Conservation (phyloP, 1,284 basidiomycete genomes). For the Xanthoconium separans region DNA sequence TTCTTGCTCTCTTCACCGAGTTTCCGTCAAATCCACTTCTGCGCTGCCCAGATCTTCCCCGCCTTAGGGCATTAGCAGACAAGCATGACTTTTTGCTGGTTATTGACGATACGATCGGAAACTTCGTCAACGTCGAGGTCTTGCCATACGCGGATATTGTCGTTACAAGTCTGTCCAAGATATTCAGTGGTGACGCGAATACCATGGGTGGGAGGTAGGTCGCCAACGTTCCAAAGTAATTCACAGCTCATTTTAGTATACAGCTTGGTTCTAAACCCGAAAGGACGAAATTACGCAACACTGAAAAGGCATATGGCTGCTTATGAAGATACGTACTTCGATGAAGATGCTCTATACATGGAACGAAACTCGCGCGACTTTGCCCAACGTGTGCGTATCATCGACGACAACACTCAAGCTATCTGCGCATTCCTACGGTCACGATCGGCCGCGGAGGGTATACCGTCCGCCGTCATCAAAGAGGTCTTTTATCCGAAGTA, state of each 20-base stretch:
- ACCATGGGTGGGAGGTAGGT: conserved; percentile 96
- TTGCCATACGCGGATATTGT: conserved; percentile 89
- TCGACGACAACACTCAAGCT: conserved; percentile 83
- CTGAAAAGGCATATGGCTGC: conserved; percentile 65
- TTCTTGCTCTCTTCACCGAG: conserved; percentile 77
- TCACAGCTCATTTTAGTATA: not conserved
- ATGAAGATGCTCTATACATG: conserved; percentile 95
- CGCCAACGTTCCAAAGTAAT: not conserved
- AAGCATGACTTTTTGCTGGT: conserved; percentile 87
- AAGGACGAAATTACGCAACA: conserved; percentile 60
- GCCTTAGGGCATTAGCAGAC: conserved; percentile 82
- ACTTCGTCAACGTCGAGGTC: conserved; percentile 94
- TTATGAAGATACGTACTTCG: conserved; percentile 89
- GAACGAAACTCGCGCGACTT: conserved; percentile 98
- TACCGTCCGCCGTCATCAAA: conserved; percentile 55
- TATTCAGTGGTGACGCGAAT: conserved; percentile 94
- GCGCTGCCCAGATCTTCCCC: conserved; percentile 78
- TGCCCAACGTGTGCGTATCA: conserved; percentile 67
- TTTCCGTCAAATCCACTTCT: conserved; percentile 95
- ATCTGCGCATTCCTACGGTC: conserved; percentile 79
- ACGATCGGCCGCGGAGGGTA: conserved; percentile 47
- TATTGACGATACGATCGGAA: conserved; percentile 95
- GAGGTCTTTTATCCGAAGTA: conserved; percentile 92
- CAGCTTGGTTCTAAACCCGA: conserved; percentile 84
- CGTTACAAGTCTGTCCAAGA: conserved; percentile 92